Percentiles rank a stretch among this genome's conserved stretches.
These are phyloP conservation scores for Backusella australiensis DNA, from an alignment of 192 early-diverging fungal species.

Conservation along the genomic window DNA sequence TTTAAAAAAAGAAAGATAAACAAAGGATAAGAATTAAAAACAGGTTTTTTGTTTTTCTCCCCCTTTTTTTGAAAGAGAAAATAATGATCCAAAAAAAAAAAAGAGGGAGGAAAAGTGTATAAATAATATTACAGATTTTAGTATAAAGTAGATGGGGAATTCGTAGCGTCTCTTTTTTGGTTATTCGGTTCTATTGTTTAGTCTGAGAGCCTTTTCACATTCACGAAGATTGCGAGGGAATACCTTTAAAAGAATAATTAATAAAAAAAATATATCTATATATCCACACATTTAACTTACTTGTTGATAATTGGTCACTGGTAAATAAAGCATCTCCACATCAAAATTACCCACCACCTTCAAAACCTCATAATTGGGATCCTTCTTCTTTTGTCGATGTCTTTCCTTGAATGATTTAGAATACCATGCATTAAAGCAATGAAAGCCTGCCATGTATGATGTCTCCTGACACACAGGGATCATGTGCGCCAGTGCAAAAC, in stretches of 20 bases:
- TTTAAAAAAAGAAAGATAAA: not conserved
- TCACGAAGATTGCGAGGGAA: conserved; percentile 10
- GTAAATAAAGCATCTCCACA: conserved; percentile 30
- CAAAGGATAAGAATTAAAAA: not conserved
- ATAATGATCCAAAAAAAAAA: not conserved
- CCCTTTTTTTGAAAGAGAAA: too few relatives aligned
- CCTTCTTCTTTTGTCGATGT: conserved; percentile 14
- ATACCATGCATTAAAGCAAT: conserved; percentile 36
- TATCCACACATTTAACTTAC: not conserved
- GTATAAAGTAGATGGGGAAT: not conserved
- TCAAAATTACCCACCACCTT: conserved; percentile 33
- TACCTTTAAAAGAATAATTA: not conserved
- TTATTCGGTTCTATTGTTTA: not conserved
- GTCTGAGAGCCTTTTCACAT: not conserved
- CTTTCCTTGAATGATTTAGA: not conserved
- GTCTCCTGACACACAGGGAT: conserved; percentile 21
- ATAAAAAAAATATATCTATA: not conserved
- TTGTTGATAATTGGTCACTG: conserved; percentile 9
- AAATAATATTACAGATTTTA: not conserved
- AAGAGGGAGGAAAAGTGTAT: not conserved
- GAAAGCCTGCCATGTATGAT: conserved; percentile 16
- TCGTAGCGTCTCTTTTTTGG: not conserved
- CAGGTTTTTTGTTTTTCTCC: not conserved
- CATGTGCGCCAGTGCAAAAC: conserved; percentile 29
- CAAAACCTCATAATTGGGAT: conserved; percentile 16